Conservation (phyloP, 1,139 yeast genomes). For the Geotrichum klebahnii region DNA sequence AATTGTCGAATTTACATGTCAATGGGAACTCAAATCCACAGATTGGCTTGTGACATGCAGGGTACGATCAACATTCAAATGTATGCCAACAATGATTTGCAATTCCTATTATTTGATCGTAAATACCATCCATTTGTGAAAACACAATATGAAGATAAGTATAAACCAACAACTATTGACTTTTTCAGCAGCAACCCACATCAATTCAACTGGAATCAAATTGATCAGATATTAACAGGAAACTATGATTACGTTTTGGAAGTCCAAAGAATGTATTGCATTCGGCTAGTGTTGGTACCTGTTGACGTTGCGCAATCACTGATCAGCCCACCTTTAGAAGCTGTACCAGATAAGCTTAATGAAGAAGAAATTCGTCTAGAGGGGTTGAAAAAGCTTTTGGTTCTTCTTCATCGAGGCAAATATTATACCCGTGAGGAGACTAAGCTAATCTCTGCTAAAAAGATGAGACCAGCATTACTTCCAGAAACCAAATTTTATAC, state of each 20-base stretch:
- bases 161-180: slow-evolving; percentile 50
- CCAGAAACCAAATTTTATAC: slow-evolving; percentile 87
- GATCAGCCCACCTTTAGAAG: slow-evolving; percentile 13
- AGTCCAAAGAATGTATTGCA: slow-evolving; percentile 56
- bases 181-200: slow-evolving; percentile 55
- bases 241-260: slow-evolving; percentile 65
- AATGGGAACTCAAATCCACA: slow-evolving; percentile 77
- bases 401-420: slow-evolving; percentile 59
- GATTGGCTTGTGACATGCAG: slow-evolving; percentile 67
- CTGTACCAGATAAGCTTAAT: slow-evolving; percentile 50
- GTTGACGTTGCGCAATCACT: slow-evolving; percentile 53
- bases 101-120: slow-evolving; percentile 21
- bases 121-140: slow-evolving; percentile 53
- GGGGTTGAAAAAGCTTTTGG: slow-evolving; percentile 71
- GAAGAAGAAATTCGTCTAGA: slow-evolving; percentile 85
- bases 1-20: slow-evolving; percentile 70
- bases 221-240: slow-evolving; percentile 89
- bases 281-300: slow-evolving; percentile 79
- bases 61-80: slow-evolving; percentile 67
- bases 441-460: slow-evolving; percentile 32
- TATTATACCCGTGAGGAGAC: slow-evolving; percentile 47
- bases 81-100: slow-evolving; percentile 43
- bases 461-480: slow-evolving; percentile 49
- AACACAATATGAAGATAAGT: slow-evolving; percentile 71
- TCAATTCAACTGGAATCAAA: slow-evolving; percentile 79